A percentile compares a stretch with the other conserved stretches of the same genome.
Evolutionary conservation across 2,329 filamentous ascomycete species (phyloP).

Genomic region (Nigrospora sphaerica): DNA sequence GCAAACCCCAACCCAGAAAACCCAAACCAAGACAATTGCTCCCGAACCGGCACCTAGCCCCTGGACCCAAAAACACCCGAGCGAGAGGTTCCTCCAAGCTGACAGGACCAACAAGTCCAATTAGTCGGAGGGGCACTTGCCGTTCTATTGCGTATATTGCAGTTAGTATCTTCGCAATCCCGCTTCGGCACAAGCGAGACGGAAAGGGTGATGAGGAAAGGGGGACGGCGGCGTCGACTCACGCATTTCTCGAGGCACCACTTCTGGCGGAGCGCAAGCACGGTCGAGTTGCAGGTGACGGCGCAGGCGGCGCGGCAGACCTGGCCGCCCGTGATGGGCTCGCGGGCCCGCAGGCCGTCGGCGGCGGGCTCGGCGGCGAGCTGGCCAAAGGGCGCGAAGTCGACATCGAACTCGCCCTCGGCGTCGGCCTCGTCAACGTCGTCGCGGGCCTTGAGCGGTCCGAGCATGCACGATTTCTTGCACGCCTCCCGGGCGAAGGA

Average conservation of each 20-base stretch:
- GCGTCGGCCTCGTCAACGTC: neutral
- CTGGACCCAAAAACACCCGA: too few relatives aligned
- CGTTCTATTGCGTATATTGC: neutral
- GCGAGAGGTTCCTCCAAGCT: too few relatives aligned
- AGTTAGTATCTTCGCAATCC: neutral
- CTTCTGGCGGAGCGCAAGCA: neutral
- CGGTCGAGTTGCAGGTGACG: conserved; percentile 1
- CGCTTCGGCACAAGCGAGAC: too few relatives aligned
- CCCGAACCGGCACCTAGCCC: too few relatives aligned
- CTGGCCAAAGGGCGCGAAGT: too few relatives aligned
- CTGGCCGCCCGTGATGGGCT: neutral
- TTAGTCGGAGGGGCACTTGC: neutral
- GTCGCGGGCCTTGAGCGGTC: neutral
- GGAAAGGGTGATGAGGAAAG: too few relatives aligned
- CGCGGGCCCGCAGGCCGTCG: neutral
- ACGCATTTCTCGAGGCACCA: neutral
- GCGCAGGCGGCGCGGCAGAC: conserved; percentile 1
- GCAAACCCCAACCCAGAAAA: too few relatives aligned
- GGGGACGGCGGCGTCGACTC: neutral
- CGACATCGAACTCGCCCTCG: too few relatives aligned
- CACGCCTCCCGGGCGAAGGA: neutral
- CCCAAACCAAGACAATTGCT: too few relatives aligned
- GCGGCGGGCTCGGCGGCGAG: neutral
- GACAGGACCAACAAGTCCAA: too few relatives aligned
- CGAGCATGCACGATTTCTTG: neutral